Conservation (phyloP, 176 grass and related monocot species). For the Ampelocalamus luodianensis region DNA sequence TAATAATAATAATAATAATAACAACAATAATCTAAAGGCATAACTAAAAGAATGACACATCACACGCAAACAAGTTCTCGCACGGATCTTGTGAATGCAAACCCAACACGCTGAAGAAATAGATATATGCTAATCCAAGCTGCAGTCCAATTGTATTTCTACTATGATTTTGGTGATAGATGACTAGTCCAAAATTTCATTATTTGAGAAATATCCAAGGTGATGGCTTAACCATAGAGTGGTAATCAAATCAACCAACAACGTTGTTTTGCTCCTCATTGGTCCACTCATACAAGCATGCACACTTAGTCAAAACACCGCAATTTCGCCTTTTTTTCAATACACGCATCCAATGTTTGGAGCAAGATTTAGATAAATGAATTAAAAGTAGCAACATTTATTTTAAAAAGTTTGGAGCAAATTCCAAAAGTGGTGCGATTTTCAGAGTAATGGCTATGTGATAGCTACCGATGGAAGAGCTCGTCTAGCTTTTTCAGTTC, state of each 20-base stretch:
- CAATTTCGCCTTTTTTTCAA: conserved; percentile 3
- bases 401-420: too few relatives aligned
- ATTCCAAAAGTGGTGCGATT: too few relatives aligned
- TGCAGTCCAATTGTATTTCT: conserved; percentile 31
- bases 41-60: conserved; percentile 23
- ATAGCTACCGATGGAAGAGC: too few relatives aligned
- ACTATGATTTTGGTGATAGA: background rate
- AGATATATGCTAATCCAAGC: conserved; percentile 11
- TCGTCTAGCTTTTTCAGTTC: too few relatives aligned
- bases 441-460: too few relatives aligned
- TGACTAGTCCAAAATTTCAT: conserved; percentile 21
- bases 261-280: background rate
- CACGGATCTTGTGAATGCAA: conserved; percentile 14
- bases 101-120: conserved; percentile 32
- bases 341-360: too few relatives aligned
- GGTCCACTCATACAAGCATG: conserved; percentile 8
- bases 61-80: background rate
- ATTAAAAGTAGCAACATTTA: too few relatives aligned
- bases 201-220: conserved; percentile 25
- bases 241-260: conserved; percentile 45
- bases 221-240: conserved; percentile 41
- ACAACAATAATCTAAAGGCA: background rate
- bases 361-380: too few relatives aligned
- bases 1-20: too few relatives aligned
- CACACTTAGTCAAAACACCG: conserved; percentile 31